Percentiles rank a stretch among this genome's conserved stretches.
phyloP scores from a whole-genome alignment of 2,329 filamentous ascomycete genomes.

The Exutisphaerella laricina region DNA sequence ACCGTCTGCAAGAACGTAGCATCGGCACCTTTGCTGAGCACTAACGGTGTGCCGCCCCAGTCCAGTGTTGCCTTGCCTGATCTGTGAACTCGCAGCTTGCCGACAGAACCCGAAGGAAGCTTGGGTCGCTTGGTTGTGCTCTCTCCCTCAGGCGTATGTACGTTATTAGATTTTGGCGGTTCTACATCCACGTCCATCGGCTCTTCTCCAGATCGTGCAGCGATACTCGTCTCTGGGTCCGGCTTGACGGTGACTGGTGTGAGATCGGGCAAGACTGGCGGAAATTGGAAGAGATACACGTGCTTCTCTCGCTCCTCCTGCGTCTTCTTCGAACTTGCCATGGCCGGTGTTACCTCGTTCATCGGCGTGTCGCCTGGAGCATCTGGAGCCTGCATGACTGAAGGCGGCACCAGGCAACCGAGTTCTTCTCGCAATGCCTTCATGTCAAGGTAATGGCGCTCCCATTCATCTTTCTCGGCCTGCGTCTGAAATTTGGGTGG shows the following conservation, averaged over 20 bases:
- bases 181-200: conserved; percentile 22
- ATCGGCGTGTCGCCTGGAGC: conserved; percentile 40
- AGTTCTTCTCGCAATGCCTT: conserved; percentile 45
- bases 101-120: conserved; percentile 51
- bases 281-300: conserved; percentile 60
- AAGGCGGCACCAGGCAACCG: conserved; percentile 34
- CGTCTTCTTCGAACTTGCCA: conserved; percentile 14
- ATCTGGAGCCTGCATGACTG: conserved; percentile 30
- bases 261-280: conserved; percentile 56
- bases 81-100: conserved; percentile 56
- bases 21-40: conserved; percentile 52
- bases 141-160: background rate
- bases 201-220: conserved; percentile 10
- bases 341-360: conserved; percentile 25
- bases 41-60: conserved; percentile 58
- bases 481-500: conserved; percentile 47
- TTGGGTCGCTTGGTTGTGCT: conserved; percentile 33
- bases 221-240: conserved; percentile 22
- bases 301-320: conserved; percentile 46
- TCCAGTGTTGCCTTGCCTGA: conserved; percentile 57
- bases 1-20: conserved; percentile 58
- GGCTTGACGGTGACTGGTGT: conserved; percentile 34
- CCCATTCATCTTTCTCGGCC: conserved; percentile 48
- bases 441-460: conserved; percentile 44
- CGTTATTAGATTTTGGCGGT: conserved; percentile 2